These are phyloP conservation scores for Phaeosphaeriaceae sp. DNA, from an alignment of 2,329 filamentous ascomycete species.

Conservation along the genomic window DNA sequence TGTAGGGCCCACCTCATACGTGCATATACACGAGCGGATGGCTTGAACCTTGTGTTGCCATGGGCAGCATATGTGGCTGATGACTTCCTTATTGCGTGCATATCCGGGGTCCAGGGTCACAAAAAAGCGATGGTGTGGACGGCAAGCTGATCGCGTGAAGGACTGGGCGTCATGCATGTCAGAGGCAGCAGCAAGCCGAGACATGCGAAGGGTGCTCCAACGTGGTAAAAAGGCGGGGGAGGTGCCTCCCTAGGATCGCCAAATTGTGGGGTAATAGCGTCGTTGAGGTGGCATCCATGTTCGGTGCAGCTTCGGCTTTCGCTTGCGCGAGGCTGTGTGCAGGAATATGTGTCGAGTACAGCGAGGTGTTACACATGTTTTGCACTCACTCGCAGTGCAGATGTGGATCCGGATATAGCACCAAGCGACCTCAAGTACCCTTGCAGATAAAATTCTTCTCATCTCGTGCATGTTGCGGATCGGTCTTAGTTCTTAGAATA, in stretches of 20 bases:
- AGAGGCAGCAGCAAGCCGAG: slow-evolving; percentile 32
- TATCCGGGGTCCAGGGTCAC: slow-evolving; percentile 28
- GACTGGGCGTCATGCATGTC: slow-evolving; percentile 46
- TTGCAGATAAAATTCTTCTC: slow-evolving; percentile 26
- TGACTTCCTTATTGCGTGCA: slow-evolving; percentile 27
- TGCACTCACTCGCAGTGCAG: slow-evolving; percentile 13
- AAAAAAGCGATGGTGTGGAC: slow-evolving; percentile 15
- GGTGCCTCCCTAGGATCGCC: slow-evolving; percentile 35
- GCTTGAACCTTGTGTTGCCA: slow-evolving; percentile 17
- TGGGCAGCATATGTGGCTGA: slow-evolving; percentile 21
- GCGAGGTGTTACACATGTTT: slow-evolving; percentile 15
- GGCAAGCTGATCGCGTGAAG: slow-evolving; percentile 22
- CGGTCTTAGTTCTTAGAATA: neutral
- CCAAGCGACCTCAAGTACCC: slow-evolving; percentile 14
- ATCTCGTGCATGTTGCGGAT: slow-evolving; percentile 20
- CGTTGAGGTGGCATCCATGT: slow-evolving; percentile 26
- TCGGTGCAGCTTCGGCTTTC: slow-evolving; percentile 31
- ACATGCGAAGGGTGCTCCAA: slow-evolving; percentile 33
- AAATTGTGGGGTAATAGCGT: slow-evolving; percentile 49
- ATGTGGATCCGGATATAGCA: slow-evolving; percentile 3
- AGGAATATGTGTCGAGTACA: slow-evolving; percentile 11
- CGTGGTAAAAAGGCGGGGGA: slow-evolving; percentile 47
- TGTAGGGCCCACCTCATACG: neutral
- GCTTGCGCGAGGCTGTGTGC: slow-evolving; percentile 36
- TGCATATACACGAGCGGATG: slow-evolving; percentile 12